Base-by-base conservation (phyloP, 345 rosid genomes). In the Salix caprea region DNA sequence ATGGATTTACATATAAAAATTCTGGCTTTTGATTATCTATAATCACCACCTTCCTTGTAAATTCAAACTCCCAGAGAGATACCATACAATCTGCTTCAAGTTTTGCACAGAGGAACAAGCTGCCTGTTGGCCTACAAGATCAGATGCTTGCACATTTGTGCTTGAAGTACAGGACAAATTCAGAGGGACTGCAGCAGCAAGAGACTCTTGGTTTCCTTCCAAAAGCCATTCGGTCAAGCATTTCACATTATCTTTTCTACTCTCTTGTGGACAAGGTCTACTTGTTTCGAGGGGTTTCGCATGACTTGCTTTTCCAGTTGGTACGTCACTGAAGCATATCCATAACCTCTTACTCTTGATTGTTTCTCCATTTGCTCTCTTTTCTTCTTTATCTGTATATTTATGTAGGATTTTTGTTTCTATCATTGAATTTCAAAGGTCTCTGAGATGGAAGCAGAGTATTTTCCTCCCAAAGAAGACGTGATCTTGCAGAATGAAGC, bases 391-490 rank as follows among this genome's bases (percentile, higher is more conserved):
- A 19, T 19, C 14, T 62, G 24, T 37, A 16, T 46, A 30, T 28
- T 50, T 7, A 66, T 23, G 23, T 66, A 2, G 50, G 52, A 73
- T 34, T 11, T 42, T 76, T 32, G 36, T 52, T 72, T 56, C 36
- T 76, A 36, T 50, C 1, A n/a, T 26, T 60, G 34, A 76, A 70
- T 32, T 32, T 48, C 24, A 52, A 72, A 81, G 84, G 84, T 81
- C 16, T 81, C 84, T 32, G 81, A 81, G 76, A 81, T 81, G 84
- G 74, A 81, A 77, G 84, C 84, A 7, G 84, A 81, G 69, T 81
- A 77, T 65, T 81, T 77, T 37, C 81, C 84, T 48, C 84, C 84
- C 28, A 81, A 77, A 46, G 81, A 77, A 42, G 84, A 81, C 36
- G 81, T 81, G 64, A 81, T 81, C 67, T 46, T 81, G 72, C 84